Conservation (phyloP, 805 yeast species). For the Teunomyces pallodes region DNA sequence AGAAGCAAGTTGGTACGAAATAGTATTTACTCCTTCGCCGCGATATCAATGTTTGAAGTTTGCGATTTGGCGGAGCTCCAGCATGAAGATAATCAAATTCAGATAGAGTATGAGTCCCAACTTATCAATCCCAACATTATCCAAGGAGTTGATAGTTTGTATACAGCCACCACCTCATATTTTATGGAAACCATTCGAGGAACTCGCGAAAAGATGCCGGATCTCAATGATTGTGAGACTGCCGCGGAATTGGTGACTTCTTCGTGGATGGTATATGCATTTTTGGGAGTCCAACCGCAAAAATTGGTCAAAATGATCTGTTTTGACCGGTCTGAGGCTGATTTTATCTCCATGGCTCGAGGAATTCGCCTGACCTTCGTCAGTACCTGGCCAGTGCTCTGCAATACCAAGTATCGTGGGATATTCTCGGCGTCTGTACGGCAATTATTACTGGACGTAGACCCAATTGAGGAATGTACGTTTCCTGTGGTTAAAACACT, state of each 20-base stretch:
- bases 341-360: conserved; percentile 19
- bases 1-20: conserved; percentile 24
- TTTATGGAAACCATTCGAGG: conserved; percentile 17
- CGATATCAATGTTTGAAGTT: conserved; percentile 9
- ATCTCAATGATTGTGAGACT: background rate
- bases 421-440: conserved; percentile 1
- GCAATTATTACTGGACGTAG: conserved; percentile 5
- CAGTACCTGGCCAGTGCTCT: background rate
- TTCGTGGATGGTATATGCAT: conserved; percentile 24
- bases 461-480: conserved; percentile 3
- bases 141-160: background rate
- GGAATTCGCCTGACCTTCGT: conserved; percentile 13
- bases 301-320: conserved; percentile 26
- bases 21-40: conserved; percentile 22
- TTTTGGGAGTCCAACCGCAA: conserved; percentile 32
- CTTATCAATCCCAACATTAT: conserved; percentile 2
- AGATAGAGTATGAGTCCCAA: background rate
- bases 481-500: background rate
- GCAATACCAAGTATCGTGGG: background rate
- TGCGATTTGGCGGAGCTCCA: conserved; percentile 22
- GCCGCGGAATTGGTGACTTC: conserved; percentile 17
- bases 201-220: conserved; percentile 9
- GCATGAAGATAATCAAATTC: conserved; percentile 1
- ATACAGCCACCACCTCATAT: conserved; percentile 13
- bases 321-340: conserved; percentile 17